Evolutionary conservation across 768 basidiomycete genomes (phyloP).

Genomic region (Rhizopogon salebrosus): DNA sequence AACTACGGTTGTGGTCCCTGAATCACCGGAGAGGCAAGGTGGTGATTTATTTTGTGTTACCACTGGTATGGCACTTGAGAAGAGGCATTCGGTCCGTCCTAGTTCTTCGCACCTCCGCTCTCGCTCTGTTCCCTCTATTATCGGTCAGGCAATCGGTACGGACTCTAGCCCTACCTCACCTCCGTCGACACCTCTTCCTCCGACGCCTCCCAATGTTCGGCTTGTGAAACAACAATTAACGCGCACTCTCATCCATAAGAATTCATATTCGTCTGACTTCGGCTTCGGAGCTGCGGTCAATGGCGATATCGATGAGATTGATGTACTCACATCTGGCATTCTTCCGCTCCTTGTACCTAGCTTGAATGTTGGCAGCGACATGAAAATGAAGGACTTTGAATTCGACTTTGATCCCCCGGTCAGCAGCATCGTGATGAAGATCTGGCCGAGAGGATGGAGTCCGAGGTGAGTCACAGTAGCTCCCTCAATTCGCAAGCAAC

Average conservation of each 20-base stretch:
- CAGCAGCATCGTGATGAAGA: constrained; percentile 31
- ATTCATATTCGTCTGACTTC: constrained; percentile 60
- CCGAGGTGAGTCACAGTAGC: no score
- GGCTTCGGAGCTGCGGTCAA: constrained; percentile 54
- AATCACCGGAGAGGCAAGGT: constrained; percentile 36
- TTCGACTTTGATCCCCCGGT: constrained; percentile 30
- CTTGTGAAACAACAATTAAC: constrained; percentile 43
- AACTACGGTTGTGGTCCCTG: constrained; percentile 53
- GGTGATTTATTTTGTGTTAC: constrained; percentile 20
- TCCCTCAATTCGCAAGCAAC: no score
- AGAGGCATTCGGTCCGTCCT: constrained; percentile 23
- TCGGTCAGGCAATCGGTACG: constrained; percentile 33
- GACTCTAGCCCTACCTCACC: constrained; percentile 45
- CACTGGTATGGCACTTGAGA: constrained; percentile 29
- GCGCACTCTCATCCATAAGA: constrained; percentile 47
- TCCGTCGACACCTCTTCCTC: constrained; percentile 65
- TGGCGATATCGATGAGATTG: constrained; percentile 55
- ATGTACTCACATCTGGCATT: constrained; percentile 63
- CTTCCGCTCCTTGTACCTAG: constrained; percentile 66
- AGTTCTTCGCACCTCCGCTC: constrained; percentile 48
- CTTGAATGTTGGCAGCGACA: constrained; percentile 49
- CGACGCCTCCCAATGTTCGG: constrained; percentile 66
- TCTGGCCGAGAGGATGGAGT: no score
- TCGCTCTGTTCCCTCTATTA: constrained; percentile 52
- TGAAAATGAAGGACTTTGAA: constrained; percentile 48